Evolutionary conservation across 1,139 yeast species (phyloP), one percentile per base, ranked within the genome.

Genomic region (Zhuliangozyma parablackwelliae): DNA sequence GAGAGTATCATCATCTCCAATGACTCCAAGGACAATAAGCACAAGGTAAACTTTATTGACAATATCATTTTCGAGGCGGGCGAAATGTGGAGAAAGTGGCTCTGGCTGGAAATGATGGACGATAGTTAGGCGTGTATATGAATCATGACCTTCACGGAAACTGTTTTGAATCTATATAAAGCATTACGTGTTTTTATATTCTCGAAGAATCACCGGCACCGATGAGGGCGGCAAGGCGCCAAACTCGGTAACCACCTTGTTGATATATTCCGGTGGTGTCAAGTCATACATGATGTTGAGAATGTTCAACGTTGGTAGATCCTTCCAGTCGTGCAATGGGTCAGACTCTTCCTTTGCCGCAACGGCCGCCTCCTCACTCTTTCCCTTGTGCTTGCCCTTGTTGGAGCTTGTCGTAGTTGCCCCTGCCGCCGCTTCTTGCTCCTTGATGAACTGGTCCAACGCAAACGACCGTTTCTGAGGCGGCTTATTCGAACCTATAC

Each of bases 141-240:
- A 23, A 9, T 23, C 7, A 23, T 5, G 24, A 23, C 16, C 16
- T n/a, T n/a, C n/a, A n/a, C n/a, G n/a, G n/a, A n/a, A n/a, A n/a
- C n/a, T n/a, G n/a, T n/a, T n/a, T n/a, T n/a, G n/a, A n/a, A n/a
- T n/a, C 16, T 16, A 16, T 16, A 16, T 16, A 16, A 16, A 16
- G 4, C 16, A 16, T 16, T 23, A 23, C 5, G 70, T 65, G 49
- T 71, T 73, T 61, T 87, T 87, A 61, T 92, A 92, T 59, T 92
- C 98, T 62, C 97, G 78, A 51, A 92, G 71, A 44, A 92, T 88
- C 31, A 92, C 97, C 25, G 98, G 98, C 42, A 92, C 97, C 2
- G 97, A 88, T 7, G 96, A 86, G 31, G 98, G 96, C 6, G 98
- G 98, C 48, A 94, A 72, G 5, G 96, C 88, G 21, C 99, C 99